phyloP scores from a whole-genome alignment of 495 filamentous ascomycete genomes.

The Aspergillus diversus region DNA sequence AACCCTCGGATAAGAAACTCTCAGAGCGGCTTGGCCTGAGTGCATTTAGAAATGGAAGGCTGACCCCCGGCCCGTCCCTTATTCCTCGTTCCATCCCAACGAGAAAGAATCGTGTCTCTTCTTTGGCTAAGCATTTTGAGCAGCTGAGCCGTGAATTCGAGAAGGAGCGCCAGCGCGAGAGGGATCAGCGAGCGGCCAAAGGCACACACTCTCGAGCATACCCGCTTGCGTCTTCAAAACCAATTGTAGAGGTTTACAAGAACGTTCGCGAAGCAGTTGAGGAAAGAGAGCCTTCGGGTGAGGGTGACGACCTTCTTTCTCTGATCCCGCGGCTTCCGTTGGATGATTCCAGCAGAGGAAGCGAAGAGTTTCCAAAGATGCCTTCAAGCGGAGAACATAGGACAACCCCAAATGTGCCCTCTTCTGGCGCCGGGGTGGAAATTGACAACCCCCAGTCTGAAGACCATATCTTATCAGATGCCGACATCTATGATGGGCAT shows the following conservation, averaged over 20 bases:
- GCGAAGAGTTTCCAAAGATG: conserved; percentile 35
- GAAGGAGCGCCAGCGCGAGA: conserved; percentile 86
- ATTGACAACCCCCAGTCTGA: conserved; percentile 52
- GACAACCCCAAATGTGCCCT: conserved; percentile 24
- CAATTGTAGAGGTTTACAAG: conserved; percentile 93
- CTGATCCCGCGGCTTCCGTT: conserved; percentile 33
- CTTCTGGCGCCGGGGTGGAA: conserved; percentile 50
- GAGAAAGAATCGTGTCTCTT: conserved; percentile 76
- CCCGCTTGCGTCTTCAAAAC: conserved; percentile 88
- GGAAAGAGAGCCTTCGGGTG: conserved; percentile 75
- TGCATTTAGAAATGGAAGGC: conserved; percentile 62
- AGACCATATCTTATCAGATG: conserved; percentile 64
- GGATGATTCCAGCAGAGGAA: conserved; percentile 32
- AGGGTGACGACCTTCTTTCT: conserved; percentile 51
- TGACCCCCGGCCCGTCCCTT: conserved; percentile 66
- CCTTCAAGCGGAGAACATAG: conserved; percentile 24
- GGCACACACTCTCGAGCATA: conserved; percentile 80
- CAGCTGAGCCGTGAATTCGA: conserved; percentile 96
- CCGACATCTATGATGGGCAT: conserved; percentile 61
- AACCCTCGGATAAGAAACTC: conserved; percentile 70
- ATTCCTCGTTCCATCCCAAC: conserved; percentile 85
- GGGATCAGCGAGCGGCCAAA: conserved; percentile 78
- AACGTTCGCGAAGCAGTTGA: conserved; percentile 92
- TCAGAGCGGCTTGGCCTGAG: conserved; percentile 65
- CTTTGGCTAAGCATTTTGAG: conserved; percentile 92